Evolutionary conservation across 2,329 filamentous ascomycete species (phyloP).

Genomic region (Teratosphaeria pseudoeucalypti): DNA sequence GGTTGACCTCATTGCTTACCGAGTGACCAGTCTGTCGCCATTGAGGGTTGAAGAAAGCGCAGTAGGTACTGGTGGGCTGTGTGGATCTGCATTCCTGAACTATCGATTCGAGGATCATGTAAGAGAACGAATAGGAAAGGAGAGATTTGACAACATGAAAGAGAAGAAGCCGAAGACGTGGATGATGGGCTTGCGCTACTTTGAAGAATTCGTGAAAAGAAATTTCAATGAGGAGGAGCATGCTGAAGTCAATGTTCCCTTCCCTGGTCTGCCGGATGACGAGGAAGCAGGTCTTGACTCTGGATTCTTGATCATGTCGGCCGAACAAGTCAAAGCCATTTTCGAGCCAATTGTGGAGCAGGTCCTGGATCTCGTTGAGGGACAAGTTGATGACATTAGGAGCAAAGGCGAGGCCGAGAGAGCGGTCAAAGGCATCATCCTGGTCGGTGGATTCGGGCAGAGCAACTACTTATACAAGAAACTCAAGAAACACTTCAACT

Average conservation of each 20-base stretch:
- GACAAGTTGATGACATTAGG: conserved; percentile 33
- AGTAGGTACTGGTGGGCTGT: conserved; percentile 67
- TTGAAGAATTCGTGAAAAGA: conserved; percentile 75
- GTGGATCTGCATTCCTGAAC: conserved; percentile 69
- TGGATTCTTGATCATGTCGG: conserved; percentile 64
- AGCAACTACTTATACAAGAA: conserved; percentile 59
- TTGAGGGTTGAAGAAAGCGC: conserved; percentile 68
- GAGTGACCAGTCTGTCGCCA: conserved; percentile 63
- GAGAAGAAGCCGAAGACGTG: conserved; percentile 67
- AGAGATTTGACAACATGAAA: conserved; percentile 62
- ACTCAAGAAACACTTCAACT: conserved; percentile 56
- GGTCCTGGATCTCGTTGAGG: conserved; percentile 45
- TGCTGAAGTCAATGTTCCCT: conserved; percentile 62
- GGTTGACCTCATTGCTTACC: conserved; percentile 72
- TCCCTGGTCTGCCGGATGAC: conserved; percentile 66
- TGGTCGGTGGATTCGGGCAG: conserved; percentile 74
- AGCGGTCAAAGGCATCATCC: conserved; percentile 54
- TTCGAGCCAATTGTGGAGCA: conserved; percentile 58
- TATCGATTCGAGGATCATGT: conserved; percentile 74
- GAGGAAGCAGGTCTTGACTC: conserved; percentile 64
- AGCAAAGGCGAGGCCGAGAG: conserved; percentile 23
- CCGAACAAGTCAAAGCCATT: conserved; percentile 57
- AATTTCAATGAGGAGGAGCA: conserved; percentile 65
- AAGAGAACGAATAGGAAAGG: conserved; percentile 53
- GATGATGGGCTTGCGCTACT: conserved; percentile 62